Evolutionary conservation across 345 rosid genomes (phyloP), one percentile per base, ranked within the genome.

Genomic region (Reutealis trisperma): DNA sequence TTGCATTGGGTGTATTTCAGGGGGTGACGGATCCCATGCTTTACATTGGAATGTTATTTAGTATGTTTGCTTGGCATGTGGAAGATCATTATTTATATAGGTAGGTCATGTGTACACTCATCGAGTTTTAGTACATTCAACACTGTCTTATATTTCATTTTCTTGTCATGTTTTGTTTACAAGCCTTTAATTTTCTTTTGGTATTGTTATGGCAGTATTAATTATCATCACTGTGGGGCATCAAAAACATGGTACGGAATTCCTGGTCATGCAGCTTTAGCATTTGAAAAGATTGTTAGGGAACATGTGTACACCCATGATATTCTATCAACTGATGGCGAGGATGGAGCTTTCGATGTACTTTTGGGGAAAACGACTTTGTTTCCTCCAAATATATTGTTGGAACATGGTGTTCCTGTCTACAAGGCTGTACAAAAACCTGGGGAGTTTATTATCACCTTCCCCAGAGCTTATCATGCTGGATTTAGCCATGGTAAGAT

Each of bases 21-120:
- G 99, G 99, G 74, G 93, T 96, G 74, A 96, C 99, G 45, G 99
- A 96, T 64, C 99, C 99, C n/a, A 96, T 96, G 99, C 98, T 96
- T 84, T 96, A 96, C 88, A 91, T 96, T 27, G 99, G 99, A 82
- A 96, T 96, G 99, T 88, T 96, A 41, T 96, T 96, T 85, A 96
- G 99, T 76, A 84, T 94, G 88, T 96, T 96, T 89, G 99, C 99
- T 57, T 96, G 99, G 99, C 99, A 96, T 66, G 99, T 96, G 74
- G 99, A 96, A 84, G 99, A 94, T 83, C 99, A 96, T 84, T 96
- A 92, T 82, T 82, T 96, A 86, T 96, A 94, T 81, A 96, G 99
- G 99, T 96, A 89, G 62, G 58, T 65, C 32, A 16, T 58, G 14
- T 9, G 8, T 10, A 22, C 13, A 34, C 52, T 49, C 30, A 2